Conservation (phyloP, 1,284 basidiomycete genomes). For the Cronartium ribicola region DNA sequence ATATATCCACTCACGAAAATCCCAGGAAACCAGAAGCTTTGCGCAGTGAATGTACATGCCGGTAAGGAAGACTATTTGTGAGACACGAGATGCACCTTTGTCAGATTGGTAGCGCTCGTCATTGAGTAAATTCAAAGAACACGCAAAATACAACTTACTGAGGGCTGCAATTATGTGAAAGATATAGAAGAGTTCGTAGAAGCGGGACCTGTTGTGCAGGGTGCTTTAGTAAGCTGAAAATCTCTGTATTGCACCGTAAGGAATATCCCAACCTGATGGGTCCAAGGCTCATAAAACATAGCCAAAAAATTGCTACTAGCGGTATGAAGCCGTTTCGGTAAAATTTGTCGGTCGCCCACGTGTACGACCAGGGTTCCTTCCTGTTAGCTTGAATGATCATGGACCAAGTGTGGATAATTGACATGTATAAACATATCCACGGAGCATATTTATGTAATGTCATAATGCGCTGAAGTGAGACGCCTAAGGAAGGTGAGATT, state of each 20-base stretch:
- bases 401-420: slow-evolving; percentile 32
- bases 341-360: slow-evolving; percentile 3
- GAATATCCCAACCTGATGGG: slow-evolving; percentile 23
- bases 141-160: slow-evolving; percentile 2
- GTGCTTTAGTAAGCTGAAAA: not conserved
- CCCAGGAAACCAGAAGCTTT: slow-evolving; percentile 20
- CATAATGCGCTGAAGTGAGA: slow-evolving; percentile 26
- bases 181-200: slow-evolving; percentile 37
- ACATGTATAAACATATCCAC: slow-evolving; percentile 35
- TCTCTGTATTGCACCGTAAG: not conserved
- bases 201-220: slow-evolving; percentile 15
- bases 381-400: slow-evolving; percentile 26
- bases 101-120: not conserved
- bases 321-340: slow-evolving; percentile 36
- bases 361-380: slow-evolving; percentile 28
- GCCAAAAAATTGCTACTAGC: slow-evolving; percentile 30
- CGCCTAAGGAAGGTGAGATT: slow-evolving; percentile 5
- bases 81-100: not conserved
- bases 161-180: slow-evolving; percentile 34
- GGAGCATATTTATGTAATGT: slow-evolving; percentile 40
- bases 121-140: not conserved
- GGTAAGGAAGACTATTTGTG: slow-evolving; percentile 19
- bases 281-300: slow-evolving; percentile 37
- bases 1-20: slow-evolving; percentile 12
- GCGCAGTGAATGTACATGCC: slow-evolving; percentile 28